A percentile compares a stretch with the other conserved stretches of the same genome.
These are phyloP conservation scores for Rhynchosporium graminicola DNA, from an alignment of 2,329 filamentous ascomycete species.

Conservation along the genomic window DNA sequence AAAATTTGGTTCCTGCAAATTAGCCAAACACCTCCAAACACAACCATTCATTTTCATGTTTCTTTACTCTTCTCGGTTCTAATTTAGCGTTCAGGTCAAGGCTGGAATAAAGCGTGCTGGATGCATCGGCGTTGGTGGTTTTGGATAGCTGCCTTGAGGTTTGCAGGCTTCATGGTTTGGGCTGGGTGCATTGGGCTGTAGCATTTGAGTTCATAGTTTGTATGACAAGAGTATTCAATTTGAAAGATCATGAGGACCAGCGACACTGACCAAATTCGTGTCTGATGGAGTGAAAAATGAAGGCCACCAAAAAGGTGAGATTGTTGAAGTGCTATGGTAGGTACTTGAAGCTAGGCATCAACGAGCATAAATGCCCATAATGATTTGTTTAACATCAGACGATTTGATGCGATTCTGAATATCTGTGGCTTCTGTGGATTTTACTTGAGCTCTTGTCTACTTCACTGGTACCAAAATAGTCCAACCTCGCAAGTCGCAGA, in stretches of 20 bases:
- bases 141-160: conserved; percentile 4
- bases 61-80: conserved; percentile 1
- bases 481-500: too few relatives aligned
- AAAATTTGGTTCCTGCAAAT: conserved; percentile 4
- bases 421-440: too few relatives aligned
- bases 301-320: too few relatives aligned
- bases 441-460: too few relatives aligned
- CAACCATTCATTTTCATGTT: conserved; percentile 5
- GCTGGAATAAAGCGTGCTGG: conserved; percentile 1
- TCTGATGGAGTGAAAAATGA: too few relatives aligned
- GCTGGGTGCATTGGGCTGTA: conserved; percentile 20
- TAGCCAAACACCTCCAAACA: not conserved
- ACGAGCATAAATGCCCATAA: too few relatives aligned
- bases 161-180: conserved; percentile 17
- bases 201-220: conserved; percentile 4
- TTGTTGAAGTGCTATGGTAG: too few relatives aligned
- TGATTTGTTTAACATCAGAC: too few relatives aligned
- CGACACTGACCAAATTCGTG: not conserved
- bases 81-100: conserved; percentile 6
- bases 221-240: not conserved
- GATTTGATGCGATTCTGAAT: too few relatives aligned
- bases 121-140: conserved; percentile 19
- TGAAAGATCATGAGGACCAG: not conserved
- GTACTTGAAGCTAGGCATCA: too few relatives aligned
- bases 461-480: too few relatives aligned